Base-by-base conservation (phyloP, 495 filamentous ascomycete species). In the Tuber microsphaerosporum region DNA sequence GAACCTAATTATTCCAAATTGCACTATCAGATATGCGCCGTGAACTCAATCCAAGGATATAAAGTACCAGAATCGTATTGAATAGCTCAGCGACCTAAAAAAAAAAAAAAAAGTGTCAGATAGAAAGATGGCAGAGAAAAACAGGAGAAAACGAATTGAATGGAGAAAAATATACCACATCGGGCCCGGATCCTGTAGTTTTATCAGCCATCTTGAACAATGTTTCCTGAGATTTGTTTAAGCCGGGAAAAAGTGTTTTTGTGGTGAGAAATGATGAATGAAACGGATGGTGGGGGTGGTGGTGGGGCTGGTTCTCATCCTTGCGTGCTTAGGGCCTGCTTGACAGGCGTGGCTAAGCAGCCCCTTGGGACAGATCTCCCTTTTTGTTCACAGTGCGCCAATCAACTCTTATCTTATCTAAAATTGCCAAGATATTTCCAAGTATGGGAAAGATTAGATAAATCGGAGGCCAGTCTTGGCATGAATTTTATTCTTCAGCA, bases 61-160 rank as follows among this genome's bases (percentile, higher is more conserved):
- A 41, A 73, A 51, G 73, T 82, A 83, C 81, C 81, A 83, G 61
- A 41, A 83, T 75, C 71, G 81, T 83, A 75, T 83, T 81, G 71
- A 83, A 83, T 43, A 83, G 61, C 61, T 83, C 79, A 46, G 81
- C 77, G 46, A 83, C 81, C 81, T 83, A 71, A 9, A 17, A 12
- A 26, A 10, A 20, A 6, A 39, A 42, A 56, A 48, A 22, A 10
- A 41, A 43, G 42, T n/a, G 19, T 71, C 39, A 26, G 51, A 73
- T 14, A 83, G 65, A 69, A 69, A 12, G 61, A 72, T 51, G 17
- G 16, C 72, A 16, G 12, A 41, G 70, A 70, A 74, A 51, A 56
- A 51, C 20, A 75, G 69, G 46, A 73, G 70, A 43, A 76, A 74
- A 37, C 61, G 39, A 56, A n/a, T 16, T 51, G 45, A 69, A 42